Conservation (phyloP, 192 early-diverging fungal genomes). For the Rhizophagus sp. region DNA sequence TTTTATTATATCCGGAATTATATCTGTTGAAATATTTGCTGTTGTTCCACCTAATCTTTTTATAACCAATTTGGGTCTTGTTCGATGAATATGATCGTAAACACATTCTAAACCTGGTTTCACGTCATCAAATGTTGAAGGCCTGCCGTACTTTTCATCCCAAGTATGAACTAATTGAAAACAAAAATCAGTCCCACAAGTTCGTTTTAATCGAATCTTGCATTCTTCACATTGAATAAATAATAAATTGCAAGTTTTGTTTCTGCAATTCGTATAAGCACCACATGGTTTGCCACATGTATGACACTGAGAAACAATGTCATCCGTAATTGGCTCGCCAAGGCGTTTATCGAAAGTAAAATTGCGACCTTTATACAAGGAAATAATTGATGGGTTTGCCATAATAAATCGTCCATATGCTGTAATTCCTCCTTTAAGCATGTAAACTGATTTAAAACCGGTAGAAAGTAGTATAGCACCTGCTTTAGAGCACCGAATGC, state of each 20-base stretch:
- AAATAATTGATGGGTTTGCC: constrained; percentile 40
- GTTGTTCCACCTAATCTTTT: constrained; percentile 23
- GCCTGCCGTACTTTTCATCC: constrained; percentile 32
- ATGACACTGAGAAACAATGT: constrained; percentile 66
- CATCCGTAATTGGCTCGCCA: constrained; percentile 69
- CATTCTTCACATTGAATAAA: constrained; percentile 70
- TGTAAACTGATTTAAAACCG: constrained; percentile 66
- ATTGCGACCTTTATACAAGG: constrained; percentile 73
- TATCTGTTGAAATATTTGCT: not conserved
- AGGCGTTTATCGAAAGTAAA: constrained; percentile 82
- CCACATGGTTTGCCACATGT: constrained; percentile 68
- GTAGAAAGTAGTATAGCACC: constrained; percentile 69
- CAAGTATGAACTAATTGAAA: constrained; percentile 46
- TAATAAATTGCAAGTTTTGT: constrained; percentile 70
- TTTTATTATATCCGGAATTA: not conserved
- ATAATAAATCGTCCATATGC: constrained; percentile 70
- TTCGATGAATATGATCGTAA: constrained; percentile 28
- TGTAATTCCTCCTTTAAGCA: constrained; percentile 72
- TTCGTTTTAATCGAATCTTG: constrained; percentile 43
- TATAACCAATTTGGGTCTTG: constrained; percentile 19
- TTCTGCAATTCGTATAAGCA: constrained; percentile 68
- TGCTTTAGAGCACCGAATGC: constrained; percentile 81
- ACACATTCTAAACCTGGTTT: constrained; percentile 12
- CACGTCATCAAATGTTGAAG: constrained; percentile 22
- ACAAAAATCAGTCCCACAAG: constrained; percentile 51